Evolutionary conservation across 495 filamentous ascomycete species (phyloP).

Genomic region (Neurospora sp.): DNA sequence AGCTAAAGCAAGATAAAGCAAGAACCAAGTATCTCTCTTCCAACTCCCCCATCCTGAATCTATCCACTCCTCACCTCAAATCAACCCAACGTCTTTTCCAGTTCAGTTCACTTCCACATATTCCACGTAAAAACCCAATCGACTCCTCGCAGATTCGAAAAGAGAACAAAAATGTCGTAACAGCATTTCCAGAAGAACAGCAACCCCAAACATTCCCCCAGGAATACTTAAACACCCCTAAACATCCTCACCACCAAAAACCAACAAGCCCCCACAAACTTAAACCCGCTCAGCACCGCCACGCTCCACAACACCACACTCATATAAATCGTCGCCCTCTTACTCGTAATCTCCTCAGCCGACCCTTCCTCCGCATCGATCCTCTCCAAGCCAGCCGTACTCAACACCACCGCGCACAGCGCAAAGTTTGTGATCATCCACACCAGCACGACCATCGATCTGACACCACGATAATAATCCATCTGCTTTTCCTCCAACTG

Average conservation of each 20-base stretch:
- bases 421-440: slow-evolving; percentile 98
- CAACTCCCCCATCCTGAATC: too few species aligned
- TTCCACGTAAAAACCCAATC: too few species aligned
- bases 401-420: slow-evolving; percentile 77
- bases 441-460: slow-evolving; percentile 77
- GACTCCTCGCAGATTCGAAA: too few species aligned
- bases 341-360: slow-evolving; percentile 35
- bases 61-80: too few species aligned
- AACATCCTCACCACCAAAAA: slow-evolving; percentile 91
- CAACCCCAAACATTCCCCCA: too few species aligned
- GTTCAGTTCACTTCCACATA: too few species aligned
- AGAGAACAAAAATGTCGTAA: too few species aligned
- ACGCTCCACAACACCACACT: slow-evolving; percentile 87
- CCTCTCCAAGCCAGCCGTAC: slow-evolving; percentile 66
- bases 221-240: slow-evolving; percentile 54
- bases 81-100: too few species aligned
- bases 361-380: slow-evolving; percentile 34
- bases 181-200: too few species aligned
- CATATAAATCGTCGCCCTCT: slow-evolving; percentile 69
- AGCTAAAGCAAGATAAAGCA: too few species aligned
- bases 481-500: slow-evolving; percentile 70
- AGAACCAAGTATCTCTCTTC: too few species aligned
- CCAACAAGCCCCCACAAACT: slow-evolving; percentile 88
- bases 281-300: slow-evolving; percentile 74
- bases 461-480: slow-evolving; percentile 96